phyloP scores from a whole-genome alignment of 1,139 yeast species.

The Casaregolazyma lundiana region DNA sequence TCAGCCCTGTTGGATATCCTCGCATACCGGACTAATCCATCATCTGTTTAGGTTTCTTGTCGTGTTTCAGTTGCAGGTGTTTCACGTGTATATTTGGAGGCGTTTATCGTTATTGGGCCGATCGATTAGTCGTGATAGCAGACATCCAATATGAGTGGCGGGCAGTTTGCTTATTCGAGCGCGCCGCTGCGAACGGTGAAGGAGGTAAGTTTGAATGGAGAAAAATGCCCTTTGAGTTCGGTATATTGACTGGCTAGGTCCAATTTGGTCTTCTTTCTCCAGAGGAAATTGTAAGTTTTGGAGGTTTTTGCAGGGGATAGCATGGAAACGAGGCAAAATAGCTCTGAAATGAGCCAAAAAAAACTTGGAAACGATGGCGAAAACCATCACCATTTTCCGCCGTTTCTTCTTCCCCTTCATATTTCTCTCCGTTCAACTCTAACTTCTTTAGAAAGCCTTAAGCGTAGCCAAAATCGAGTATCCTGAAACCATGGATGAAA shows the following conservation, averaged over 20 bases:
- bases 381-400: background rate
- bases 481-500: conserved; percentile 98
- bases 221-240: background rate
- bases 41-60: conserved; percentile 10
- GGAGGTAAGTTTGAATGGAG: conserved; percentile 56
- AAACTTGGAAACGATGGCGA: background rate
- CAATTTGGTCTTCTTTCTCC: conserved; percentile 98
- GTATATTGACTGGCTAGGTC: conserved; percentile 40
- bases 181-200: conserved; percentile 95
- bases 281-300: conserved; percentile 67
- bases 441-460: conserved; percentile 59
- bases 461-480: conserved; percentile 96
- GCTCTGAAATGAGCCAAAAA: background rate
- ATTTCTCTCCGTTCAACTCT: background rate
- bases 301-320: conserved; percentile 11
- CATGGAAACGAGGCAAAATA: conserved; percentile 1
- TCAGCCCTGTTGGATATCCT: conserved; percentile 9
- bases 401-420: background rate
- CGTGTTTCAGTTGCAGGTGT: conserved; percentile 6
- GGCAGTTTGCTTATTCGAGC: conserved; percentile 83
- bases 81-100: conserved; percentile 4
- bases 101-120: background rate
- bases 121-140: conserved; percentile 2
- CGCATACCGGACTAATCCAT: conserved; percentile 7
- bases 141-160: conserved; percentile 36